Evolutionary conservation across 1,139 yeast species (phyloP).

Genomic region (Debaryomycetaceae sp.): DNA sequence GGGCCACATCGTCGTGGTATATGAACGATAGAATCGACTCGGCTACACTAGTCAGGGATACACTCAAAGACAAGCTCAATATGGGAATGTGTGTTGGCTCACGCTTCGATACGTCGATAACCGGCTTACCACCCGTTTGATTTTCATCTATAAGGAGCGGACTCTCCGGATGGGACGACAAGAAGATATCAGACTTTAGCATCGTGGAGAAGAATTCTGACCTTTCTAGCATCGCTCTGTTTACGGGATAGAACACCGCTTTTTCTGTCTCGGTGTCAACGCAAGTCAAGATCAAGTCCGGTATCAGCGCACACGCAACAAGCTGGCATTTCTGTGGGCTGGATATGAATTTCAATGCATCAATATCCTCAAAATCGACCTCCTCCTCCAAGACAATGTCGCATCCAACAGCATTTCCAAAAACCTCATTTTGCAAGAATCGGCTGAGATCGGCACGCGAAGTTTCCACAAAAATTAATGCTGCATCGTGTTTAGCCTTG

Average conservation of each 20-base stretch:
- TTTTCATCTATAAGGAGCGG: slow-evolving; percentile 7
- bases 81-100: slow-evolving; percentile 18
- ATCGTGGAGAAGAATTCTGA: slow-evolving; percentile 57
- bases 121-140: slow-evolving; percentile 3
- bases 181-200: slow-evolving; percentile 41
- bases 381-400: slow-evolving; percentile 9
- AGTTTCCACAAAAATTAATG: slow-evolving; percentile 31
- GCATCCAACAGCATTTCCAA: slow-evolving; percentile 12
- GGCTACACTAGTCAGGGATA: slow-evolving; percentile 26
- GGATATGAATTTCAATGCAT: slow-evolving; percentile 9
- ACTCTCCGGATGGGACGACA: slow-evolving; percentile 9
- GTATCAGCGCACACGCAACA: slow-evolving; percentile 15
- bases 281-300: slow-evolving; percentile 41
- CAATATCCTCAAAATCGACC: slow-evolving; percentile 23
- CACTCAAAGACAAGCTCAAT: slow-evolving; percentile 15
- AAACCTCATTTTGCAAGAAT: slow-evolving; percentile 28
- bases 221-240: slow-evolving; percentile 47
- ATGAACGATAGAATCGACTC: slow-evolving; percentile 46
- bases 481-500: slow-evolving; percentile 31
- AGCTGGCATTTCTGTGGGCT: slow-evolving; percentile 11
- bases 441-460: slow-evolving; percentile 35
- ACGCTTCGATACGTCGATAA: slow-evolving; percentile 15
- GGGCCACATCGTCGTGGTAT: slow-evolving; percentile 46
- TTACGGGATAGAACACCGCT: slow-evolving; percentile 44
- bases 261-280: slow-evolving; percentile 18